Evolutionary conservation across 2,329 filamentous ascomycete species (phyloP).

Genomic region (Aspergillus costaricaensis): DNA sequence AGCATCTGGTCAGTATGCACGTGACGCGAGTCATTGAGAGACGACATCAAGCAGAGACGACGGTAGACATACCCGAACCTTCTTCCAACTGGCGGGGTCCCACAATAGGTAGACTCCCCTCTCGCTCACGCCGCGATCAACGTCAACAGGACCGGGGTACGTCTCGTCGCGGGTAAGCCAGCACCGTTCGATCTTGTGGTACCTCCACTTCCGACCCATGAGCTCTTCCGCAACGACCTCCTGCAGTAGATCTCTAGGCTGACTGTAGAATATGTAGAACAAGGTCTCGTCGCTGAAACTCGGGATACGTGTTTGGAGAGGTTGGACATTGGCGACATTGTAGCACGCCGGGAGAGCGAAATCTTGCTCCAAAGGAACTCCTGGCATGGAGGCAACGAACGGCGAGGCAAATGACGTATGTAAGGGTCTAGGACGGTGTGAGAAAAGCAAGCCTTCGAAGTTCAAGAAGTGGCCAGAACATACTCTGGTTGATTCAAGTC

Average conservation of each 20-base stretch:
- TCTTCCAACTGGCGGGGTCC: slow-evolving; percentile 53
- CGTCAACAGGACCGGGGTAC: slow-evolving; percentile 50
- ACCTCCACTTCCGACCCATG: slow-evolving; percentile 55
- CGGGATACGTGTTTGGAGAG: slow-evolving; percentile 58
- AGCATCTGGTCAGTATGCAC: slow-evolving; percentile 20
- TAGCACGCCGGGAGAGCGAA: slow-evolving; percentile 66
- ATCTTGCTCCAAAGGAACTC: slow-evolving; percentile 63
- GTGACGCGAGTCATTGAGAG: neutral
- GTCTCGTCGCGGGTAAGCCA: slow-evolving; percentile 54
- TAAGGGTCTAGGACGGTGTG: slow-evolving; percentile 50
- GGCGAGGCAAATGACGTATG: slow-evolving; percentile 66
- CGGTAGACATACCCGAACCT: slow-evolving; percentile 45
- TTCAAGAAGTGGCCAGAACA: slow-evolving; percentile 23
- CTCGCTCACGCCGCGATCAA: slow-evolving; percentile 51
- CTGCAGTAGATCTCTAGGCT: slow-evolving; percentile 65
- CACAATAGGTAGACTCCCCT: slow-evolving; percentile 55
- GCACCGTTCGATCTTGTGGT: slow-evolving; percentile 55
- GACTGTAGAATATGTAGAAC: slow-evolving; percentile 70
- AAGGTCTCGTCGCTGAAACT: slow-evolving; percentile 66
- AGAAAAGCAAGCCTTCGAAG: neutral
- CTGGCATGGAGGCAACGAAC: slow-evolving; percentile 59
- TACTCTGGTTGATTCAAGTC: slow-evolving; percentile 65
- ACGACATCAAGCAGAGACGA: neutral
- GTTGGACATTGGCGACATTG: slow-evolving; percentile 66
- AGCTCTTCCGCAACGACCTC: slow-evolving; percentile 66